Evolutionary conservation across 495 filamentous ascomycete species (phyloP).

Genomic region (Penicillium turbatum): DNA sequence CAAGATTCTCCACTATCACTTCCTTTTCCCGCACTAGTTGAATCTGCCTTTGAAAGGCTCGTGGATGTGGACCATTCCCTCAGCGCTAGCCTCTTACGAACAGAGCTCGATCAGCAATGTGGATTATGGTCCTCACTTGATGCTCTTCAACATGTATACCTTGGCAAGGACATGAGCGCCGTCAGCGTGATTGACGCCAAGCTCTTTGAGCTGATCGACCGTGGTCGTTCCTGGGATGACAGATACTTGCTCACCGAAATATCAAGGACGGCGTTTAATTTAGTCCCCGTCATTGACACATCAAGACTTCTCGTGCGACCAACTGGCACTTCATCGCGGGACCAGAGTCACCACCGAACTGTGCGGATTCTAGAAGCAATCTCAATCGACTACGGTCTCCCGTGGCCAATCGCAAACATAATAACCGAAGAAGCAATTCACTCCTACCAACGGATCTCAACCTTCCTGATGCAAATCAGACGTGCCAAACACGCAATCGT

Average conservation of each 20-base stretch:
- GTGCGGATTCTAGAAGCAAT: constrained; percentile 54
- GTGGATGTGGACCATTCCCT: constrained; percentile 67
- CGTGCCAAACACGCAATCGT: constrained; percentile 67
- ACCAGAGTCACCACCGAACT: constrained; percentile 24
- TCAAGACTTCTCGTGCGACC: constrained; percentile 56
- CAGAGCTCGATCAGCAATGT: constrained; percentile 63
- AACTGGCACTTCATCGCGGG: constrained; percentile 8
- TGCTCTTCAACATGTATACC: constrained; percentile 65
- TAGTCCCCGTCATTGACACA: constrained; percentile 45
- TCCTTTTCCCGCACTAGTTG: constrained; percentile 73
- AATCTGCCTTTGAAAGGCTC: constrained; percentile 63
- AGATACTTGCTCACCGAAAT: constrained; percentile 77
- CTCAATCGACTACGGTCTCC: constrained; percentile 58
- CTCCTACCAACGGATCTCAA: constrained; percentile 66
- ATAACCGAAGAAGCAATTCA: constrained; percentile 57
- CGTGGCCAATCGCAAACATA: constrained; percentile 86
- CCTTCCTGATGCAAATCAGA: constrained; percentile 71
- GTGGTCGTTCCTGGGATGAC: constrained; percentile 70
- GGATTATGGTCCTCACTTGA: constrained; percentile 62
- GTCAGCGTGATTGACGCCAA: constrained; percentile 58
- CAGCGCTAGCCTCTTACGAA: constrained; percentile 59
- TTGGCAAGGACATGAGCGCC: constrained; percentile 64
- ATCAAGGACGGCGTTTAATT: constrained; percentile 62
- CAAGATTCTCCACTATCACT: constrained; percentile 42
- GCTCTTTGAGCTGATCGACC: constrained; percentile 76